These are phyloP conservation scores for Didymella segeticola DNA, from an alignment of 2,329 filamentous ascomycete genomes.

Conservation along the genomic window DNA sequence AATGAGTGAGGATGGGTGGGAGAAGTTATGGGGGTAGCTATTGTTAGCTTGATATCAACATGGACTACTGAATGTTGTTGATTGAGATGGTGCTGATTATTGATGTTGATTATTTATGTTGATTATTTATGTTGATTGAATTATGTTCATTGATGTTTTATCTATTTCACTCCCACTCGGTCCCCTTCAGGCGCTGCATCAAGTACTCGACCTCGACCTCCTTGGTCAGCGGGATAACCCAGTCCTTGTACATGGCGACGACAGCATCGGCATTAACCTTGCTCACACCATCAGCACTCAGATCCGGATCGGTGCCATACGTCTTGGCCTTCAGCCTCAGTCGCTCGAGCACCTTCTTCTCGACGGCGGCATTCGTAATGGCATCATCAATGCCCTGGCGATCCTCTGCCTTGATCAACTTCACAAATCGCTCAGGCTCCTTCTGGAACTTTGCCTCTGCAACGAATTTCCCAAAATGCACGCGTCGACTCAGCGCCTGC, in stretches of 20 bases:
- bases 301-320: conserved; percentile 88
- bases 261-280: conserved; percentile 91
- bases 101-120: too few species aligned
- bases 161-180: conserved; percentile 49
- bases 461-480: conserved; percentile 99
- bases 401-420: conserved; percentile 81
- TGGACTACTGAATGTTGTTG: too few species aligned
- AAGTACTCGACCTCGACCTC: conserved; percentile 97
- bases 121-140: background rate
- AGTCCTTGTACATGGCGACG: conserved; percentile 63
- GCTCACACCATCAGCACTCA: conserved; percentile 61
- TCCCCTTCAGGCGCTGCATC: conserved; percentile 81
- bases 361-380: conserved; percentile 88
- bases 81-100: too few species aligned
- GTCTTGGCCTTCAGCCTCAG: conserved; percentile 88
- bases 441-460: conserved; percentile 93
- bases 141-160: conserved; percentile 32
- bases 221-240: conserved; percentile 97
- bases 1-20: conserved; percentile 1
- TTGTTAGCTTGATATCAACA: too few species aligned
- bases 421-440: conserved; percentile 80
- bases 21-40: too few species aligned
- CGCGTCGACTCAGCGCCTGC: conserved; percentile 86
- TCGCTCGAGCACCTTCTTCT: conserved; percentile 88
- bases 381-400: conserved; percentile 82